phyloP scores from a whole-genome alignment of 805 yeast genomes.

The Diddensiella transvaalensis region DNA sequence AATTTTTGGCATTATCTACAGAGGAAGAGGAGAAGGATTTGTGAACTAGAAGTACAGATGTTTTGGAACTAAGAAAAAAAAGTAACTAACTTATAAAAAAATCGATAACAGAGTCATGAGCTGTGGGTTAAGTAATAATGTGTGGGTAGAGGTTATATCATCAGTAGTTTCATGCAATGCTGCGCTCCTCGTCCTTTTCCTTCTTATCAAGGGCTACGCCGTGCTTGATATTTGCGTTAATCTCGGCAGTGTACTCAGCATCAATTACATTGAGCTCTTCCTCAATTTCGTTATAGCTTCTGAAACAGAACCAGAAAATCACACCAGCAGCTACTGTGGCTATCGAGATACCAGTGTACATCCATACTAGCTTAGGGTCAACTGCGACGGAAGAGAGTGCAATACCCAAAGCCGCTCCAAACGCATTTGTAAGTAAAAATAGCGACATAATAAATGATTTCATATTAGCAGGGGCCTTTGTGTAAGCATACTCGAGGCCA shows the following conservation, averaged over 20 bases:
- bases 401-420: constrained; percentile 73
- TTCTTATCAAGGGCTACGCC: constrained; percentile 2
- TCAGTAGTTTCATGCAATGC: background rate
- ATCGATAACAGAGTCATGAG: background rate
- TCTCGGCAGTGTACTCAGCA: constrained; percentile 29
- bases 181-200: constrained; percentile 1
- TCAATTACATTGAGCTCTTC: constrained; percentile 57
- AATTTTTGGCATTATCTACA: too few relatives aligned
- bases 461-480: constrained; percentile 73
- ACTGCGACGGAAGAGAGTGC: constrained; percentile 63
- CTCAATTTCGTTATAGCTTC: constrained; percentile 51
- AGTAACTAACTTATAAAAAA: background rate
- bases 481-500: constrained; percentile 79
- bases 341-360: constrained; percentile 59
- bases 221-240: constrained; percentile 25
- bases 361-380: constrained; percentile 70
- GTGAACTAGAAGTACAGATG: background rate
- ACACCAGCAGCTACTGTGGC: constrained; percentile 58
- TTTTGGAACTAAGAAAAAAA: background rate
- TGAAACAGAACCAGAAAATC: constrained; percentile 59
- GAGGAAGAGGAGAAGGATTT: too few relatives aligned
- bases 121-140: too few relatives aligned
- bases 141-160: too few relatives aligned
- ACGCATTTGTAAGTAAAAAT: constrained; percentile 68
- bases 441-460: constrained; percentile 58